Evolutionary conservation across 2,329 filamentous ascomycete genomes (phyloP).

Genomic region (Alternaria infectoria): DNA sequence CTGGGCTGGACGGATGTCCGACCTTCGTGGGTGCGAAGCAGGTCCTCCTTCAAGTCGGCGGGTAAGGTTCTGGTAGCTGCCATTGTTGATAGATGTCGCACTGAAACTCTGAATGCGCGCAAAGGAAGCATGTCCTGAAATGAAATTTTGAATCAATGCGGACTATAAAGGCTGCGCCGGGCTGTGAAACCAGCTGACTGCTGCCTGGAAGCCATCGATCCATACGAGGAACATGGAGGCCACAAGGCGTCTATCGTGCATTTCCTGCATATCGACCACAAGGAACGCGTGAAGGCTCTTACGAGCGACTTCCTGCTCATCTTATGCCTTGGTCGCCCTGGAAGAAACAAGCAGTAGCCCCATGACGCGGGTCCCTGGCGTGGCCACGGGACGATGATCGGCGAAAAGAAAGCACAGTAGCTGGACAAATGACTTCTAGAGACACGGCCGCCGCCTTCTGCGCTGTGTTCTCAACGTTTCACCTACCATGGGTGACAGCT

Average conservation of each 20-base stretch:
- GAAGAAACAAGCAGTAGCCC: not conserved
- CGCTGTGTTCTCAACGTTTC: not conserved
- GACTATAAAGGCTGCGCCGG: not conserved
- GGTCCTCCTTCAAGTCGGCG: not conserved
- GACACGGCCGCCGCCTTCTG: not conserved
- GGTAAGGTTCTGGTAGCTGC: not conserved
- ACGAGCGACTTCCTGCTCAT: not conserved
- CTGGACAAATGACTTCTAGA: not conserved
- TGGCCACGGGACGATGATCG: not conserved
- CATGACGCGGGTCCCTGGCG: not conserved
- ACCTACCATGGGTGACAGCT: not conserved
- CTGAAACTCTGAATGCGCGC: not conserved
- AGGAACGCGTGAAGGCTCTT: not conserved
- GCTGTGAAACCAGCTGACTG: constrained; percentile 1
- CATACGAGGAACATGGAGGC: not conserved
- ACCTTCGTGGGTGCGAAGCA: not conserved
- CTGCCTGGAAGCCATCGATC: constrained; percentile 3
- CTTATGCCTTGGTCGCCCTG: not conserved
- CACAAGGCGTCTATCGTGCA: not conserved
- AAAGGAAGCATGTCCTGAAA: not conserved
- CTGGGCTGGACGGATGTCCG: not conserved
- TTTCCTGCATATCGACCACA: not conserved
- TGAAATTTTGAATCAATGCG: not conserved
- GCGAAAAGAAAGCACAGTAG: not conserved
- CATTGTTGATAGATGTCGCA: not conserved